These are phyloP conservation scores for Stagonosporopsis chrysanthemi DNA, from an alignment of 2,329 filamentous ascomycete genomes.

Conservation along the genomic window DNA sequence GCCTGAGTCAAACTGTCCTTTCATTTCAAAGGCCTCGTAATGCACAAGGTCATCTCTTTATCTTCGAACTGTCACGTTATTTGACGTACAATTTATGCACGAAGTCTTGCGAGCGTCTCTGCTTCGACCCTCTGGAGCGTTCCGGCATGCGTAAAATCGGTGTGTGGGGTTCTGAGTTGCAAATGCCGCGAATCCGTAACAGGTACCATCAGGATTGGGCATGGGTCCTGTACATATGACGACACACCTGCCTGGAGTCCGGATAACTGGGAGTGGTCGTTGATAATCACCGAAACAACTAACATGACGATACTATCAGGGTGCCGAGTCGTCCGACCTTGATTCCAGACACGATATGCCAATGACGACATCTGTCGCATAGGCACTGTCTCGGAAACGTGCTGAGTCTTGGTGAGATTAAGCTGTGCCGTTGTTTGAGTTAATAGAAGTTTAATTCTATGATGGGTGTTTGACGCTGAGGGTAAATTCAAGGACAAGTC, in stretches of 20 bases:
- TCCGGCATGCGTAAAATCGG: background rate
- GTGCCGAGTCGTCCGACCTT: background rate
- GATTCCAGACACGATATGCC: background rate
- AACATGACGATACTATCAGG: slow-evolving; percentile 5
- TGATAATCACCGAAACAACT: background rate
- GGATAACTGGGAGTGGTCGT: background rate
- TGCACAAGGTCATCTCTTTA: background rate
- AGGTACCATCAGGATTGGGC: slow-evolving; percentile 9
- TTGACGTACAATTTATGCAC: background rate
- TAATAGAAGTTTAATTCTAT: background rate
- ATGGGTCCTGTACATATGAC: slow-evolving; percentile 14
- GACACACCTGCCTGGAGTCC: slow-evolving; percentile 7
- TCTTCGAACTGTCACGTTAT: background rate
- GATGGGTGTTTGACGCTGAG: background rate
- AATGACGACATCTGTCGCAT: slow-evolving; percentile 15
- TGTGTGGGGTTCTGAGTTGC: slow-evolving; percentile 7
- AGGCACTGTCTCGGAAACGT: slow-evolving; percentile 8
- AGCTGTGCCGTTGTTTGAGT: background rate
- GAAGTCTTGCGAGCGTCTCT: background rate
- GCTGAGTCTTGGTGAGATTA: background rate
- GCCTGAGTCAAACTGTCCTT: slow-evolving; percentile 2
- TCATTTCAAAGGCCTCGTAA: background rate
- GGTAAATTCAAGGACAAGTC: background rate
- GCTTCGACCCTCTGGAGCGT: background rate
- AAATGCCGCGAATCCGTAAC: slow-evolving; percentile 10